phyloP scores from a whole-genome alignment of 2,329 filamentous ascomycete species.

The Diaporthe citriasiana region DNA sequence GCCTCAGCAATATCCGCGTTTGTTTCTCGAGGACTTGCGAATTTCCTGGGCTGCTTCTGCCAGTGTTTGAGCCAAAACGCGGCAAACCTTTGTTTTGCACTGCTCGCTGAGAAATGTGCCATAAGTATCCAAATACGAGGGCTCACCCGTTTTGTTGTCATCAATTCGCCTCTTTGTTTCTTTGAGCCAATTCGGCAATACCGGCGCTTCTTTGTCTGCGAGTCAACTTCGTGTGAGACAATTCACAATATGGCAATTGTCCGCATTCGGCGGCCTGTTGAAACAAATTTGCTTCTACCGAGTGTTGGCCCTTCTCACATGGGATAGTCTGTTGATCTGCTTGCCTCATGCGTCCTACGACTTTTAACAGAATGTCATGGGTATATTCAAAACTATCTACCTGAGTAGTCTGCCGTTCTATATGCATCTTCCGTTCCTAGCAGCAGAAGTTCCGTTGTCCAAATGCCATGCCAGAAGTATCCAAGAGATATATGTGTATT shows the following conservation, averaged over 20 bases:
- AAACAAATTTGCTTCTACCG: background rate
- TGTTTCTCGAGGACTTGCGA: background rate
- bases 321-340: background rate
- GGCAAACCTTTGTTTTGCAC: background rate
- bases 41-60: background rate
- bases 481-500: background rate
- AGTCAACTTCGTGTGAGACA: background rate
- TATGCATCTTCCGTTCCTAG: background rate
- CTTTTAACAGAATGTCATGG: background rate
- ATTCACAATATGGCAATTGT: background rate
- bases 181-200: background rate
- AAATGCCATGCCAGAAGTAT: background rate
- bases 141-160: background rate
- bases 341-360: background rate
- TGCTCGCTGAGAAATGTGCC: background rate
- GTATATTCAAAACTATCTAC: background rate
- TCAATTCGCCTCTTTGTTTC: background rate
- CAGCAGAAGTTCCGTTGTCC: background rate
- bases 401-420: background rate
- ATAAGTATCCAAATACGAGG: background rate
- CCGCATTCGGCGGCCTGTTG: conserved; percentile 5
- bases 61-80: background rate
- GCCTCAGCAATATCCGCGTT: too few species aligned
- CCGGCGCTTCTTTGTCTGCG: background rate
- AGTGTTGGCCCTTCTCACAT: too few species aligned